Base-by-base conservation (phyloP, 2,329 filamentous ascomycete genomes). In the Ascocoryne sarcoides region DNA sequence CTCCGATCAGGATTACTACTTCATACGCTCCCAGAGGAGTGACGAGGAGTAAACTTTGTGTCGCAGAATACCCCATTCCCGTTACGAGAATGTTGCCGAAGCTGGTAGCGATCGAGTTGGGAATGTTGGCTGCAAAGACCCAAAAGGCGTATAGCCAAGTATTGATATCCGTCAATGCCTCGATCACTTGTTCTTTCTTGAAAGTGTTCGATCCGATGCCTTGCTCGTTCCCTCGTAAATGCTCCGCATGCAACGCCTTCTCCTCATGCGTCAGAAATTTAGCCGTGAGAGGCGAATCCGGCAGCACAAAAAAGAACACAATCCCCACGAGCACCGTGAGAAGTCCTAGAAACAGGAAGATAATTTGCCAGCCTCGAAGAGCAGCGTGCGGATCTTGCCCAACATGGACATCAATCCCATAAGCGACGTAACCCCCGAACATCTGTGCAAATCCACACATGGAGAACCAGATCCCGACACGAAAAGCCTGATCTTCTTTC, bases 401-500 rank as follows among this genome's bases (percentile, higher is more conserved):
- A 65, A 62, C 0, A 60, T 14, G 30, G 18, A 64, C 55, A 4
- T 57, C 58, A 1, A 60, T 62, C 3, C n/a, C n/a, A n/a, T n/a
- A n/a, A n/a, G n/a, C n/a, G n/a, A 36, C 19, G 10, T 26, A 28
- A 14, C 39, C 39, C 1, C 32, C 23, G 15, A 40, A 20, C 21
- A n/a, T n/a, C n/a, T n/a, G n/a, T n/a, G n/a, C n/a, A n/a, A 62
- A 57, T 1, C 63, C 63, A 15, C 62, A 62, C 31, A 59, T 63
- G 5, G 62, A 64, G 36, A 75, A 76, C 53, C 70, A 77, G 1
- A 65, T 60, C 43, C 70, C 71, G 7, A 75, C 63, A 1, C 73
- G 67, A 4, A 76, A 55, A 0, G 69, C 68, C n/a, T 32, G 30
- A 9, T 32, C 30, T 32, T 32, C 30, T 32, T 17, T 32, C 30